phyloP scores from a whole-genome alignment of 1,284 basidiomycete species.

The Fomitopsis pinicola region DNA sequence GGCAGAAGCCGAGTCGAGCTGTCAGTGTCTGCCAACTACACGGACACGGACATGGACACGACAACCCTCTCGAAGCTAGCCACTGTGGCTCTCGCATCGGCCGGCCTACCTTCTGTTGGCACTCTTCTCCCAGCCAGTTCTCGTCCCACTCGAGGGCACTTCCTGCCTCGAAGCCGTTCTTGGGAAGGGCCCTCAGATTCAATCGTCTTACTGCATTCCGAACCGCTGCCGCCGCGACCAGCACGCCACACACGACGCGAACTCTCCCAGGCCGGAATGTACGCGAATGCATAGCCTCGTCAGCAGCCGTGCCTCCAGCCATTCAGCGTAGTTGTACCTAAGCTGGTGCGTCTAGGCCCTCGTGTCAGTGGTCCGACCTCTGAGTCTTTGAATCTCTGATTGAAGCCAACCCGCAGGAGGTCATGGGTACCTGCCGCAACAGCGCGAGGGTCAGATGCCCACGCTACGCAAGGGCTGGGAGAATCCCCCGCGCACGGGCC shows the following conservation, averaged over 20 bases:
- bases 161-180: neutral
- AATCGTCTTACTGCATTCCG: neutral
- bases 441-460: conserved; percentile 1
- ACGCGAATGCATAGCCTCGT: neutral
- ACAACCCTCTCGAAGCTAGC: no score
- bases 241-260: neutral
- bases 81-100: no score
- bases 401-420: neutral
- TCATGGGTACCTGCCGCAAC: conserved; percentile 3
- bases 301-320: neutral
- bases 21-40: neutral
- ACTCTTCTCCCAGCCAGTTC: no score
- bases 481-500: neutral
- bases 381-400: neutral
- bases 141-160: neutral
- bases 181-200: neutral
- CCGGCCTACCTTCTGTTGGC: no score
- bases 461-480: neutral
- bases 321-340: neutral
- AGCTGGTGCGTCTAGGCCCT: neutral
- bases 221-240: neutral
- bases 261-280: neutral
- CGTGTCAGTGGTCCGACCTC: neutral
- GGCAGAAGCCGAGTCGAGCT: neutral
- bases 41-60: no score